Conservation (phyloP, 345 rosid genomes). For the Rhizophora mangle region DNA sequence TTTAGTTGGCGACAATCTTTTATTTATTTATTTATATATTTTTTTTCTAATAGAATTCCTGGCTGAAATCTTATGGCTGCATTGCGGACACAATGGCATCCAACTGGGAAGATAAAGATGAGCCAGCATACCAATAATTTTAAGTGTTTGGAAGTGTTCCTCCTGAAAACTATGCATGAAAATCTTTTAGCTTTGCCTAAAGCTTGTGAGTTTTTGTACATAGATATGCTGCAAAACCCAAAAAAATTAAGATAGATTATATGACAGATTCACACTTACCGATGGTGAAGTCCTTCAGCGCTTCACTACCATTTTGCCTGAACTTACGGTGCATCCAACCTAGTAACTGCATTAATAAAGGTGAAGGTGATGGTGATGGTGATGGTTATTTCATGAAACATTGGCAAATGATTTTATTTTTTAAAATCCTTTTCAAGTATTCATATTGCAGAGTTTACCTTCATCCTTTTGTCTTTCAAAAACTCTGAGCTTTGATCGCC, state of each 20-base stretch:
- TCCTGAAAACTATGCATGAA: conserved; percentile 1
- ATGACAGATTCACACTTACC: conserved; percentile 38
- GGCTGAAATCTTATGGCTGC: background rate
- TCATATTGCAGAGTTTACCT: conserved; percentile 32
- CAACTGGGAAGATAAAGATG: background rate
- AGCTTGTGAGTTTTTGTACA: background rate
- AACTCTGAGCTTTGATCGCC: conserved; percentile 23
- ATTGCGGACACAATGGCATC: background rate
- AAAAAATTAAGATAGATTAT: background rate
- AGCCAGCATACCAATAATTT: background rate
- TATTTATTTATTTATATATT: background rate
- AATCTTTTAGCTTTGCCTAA: background rate
- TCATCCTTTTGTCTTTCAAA: conserved; percentile 39
- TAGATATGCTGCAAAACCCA: background rate
- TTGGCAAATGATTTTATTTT: background rate
- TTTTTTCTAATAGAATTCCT: background rate
- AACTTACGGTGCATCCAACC: conserved; percentile 90
- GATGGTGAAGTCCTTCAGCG: conserved; percentile 50
- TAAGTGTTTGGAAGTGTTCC: background rate
- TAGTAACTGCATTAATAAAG: conserved; percentile 49
- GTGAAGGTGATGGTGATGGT: conserved; percentile 10
- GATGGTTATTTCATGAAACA: conserved; percentile 7
- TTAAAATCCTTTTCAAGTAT: background rate
- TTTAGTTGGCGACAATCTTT: background rate
- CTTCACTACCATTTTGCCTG: conserved; percentile 56